These are phyloP conservation scores for Emericellopsis terricola DNA, from an alignment of 495 filamentous ascomycete genomes.

Conservation along the genomic window DNA sequence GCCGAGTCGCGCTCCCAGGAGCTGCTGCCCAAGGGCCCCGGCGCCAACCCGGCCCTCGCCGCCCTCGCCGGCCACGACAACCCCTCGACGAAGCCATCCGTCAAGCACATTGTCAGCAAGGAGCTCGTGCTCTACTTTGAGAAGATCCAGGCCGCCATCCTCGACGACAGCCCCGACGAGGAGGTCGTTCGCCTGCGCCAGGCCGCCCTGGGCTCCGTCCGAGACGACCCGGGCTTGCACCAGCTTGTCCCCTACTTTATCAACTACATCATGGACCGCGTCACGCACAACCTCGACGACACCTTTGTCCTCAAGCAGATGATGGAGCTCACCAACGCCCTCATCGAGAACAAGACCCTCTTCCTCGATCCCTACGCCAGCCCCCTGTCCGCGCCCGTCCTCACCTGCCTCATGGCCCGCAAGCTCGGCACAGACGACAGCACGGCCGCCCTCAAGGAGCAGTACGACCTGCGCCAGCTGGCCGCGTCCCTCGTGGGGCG, in stretches of 20 bases:
- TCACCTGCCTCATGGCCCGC: slow-evolving; percentile 81
- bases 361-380: slow-evolving; percentile 82
- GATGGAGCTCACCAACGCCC: slow-evolving; percentile 68
- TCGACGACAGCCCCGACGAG: slow-evolving; percentile 69
- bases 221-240: slow-evolving; percentile 78
- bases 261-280: slow-evolving; percentile 83
- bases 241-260: slow-evolving; percentile 93
- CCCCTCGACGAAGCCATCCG: slow-evolving; percentile 65
- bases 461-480: slow-evolving; percentile 69
- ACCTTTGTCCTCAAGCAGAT: slow-evolving; percentile 75
- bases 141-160: slow-evolving; percentile 68
- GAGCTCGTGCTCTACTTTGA: slow-evolving; percentile 96
- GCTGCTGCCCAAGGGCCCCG: slow-evolving; percentile 72
- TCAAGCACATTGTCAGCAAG: slow-evolving; percentile 89
- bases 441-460: slow-evolving; percentile 27
- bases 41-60: slow-evolving; percentile 62
- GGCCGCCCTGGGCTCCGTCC: slow-evolving; percentile 64
- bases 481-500: slow-evolving; percentile 59
- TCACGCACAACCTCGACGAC: slow-evolving; percentile 76
- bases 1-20: slow-evolving; percentile 65
- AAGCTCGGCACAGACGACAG: slow-evolving; percentile 37
- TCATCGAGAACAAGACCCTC: slow-evolving; percentile 66
- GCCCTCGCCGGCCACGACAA: slow-evolving; percentile 72
- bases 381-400: slow-evolving; percentile 69
- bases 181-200: slow-evolving; percentile 47